phyloP scores from a whole-genome alignment of 345 rosid genomes.

The Cardamine resedifolia region DNA sequence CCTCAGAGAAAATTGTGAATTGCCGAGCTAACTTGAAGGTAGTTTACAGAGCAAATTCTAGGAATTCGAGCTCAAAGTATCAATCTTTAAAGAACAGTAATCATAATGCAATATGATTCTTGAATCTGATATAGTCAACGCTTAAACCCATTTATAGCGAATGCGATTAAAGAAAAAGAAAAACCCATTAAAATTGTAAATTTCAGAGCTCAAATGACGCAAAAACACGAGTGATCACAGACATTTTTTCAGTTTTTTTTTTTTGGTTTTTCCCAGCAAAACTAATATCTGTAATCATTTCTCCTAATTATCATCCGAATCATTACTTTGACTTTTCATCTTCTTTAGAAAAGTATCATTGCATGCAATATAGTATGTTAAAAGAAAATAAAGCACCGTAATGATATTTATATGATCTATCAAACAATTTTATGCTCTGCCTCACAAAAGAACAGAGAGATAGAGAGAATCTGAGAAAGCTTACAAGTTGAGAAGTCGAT shows the following conservation, averaged over 20 bases:
- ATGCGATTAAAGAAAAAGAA: not conserved
- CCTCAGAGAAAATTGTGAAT: not conserved
- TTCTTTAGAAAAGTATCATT: conserved; percentile 26
- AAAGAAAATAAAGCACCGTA: not conserved
- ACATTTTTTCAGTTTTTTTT: not conserved
- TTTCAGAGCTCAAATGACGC: not conserved
- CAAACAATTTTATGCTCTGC: not conserved
- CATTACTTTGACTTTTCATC: conserved; percentile 3
- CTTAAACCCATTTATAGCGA: not conserved
- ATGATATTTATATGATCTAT: not conserved
- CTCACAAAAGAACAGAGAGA: conserved; percentile 25
- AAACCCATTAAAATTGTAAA: not conserved
- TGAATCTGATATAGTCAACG: conserved; percentile 16
- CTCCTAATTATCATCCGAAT: not conserved
- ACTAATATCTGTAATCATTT: conserved; percentile 1
- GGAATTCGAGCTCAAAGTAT: not conserved
- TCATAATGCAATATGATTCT: not conserved
- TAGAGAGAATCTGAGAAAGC: conserved; percentile 11
- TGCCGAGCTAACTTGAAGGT: not conserved
- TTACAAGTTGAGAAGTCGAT: conserved; percentile 32
- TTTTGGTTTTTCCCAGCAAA: not conserved
- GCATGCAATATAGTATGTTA: conserved; percentile 33
- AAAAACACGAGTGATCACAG: not conserved
- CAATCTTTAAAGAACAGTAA: not conserved
- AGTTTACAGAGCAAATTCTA: conserved; percentile 11